Evolutionary conservation across 1,139 yeast genomes (phyloP), one percentile per base, ranked within the genome.

Genomic region (Hyphopichia fennica): DNA sequence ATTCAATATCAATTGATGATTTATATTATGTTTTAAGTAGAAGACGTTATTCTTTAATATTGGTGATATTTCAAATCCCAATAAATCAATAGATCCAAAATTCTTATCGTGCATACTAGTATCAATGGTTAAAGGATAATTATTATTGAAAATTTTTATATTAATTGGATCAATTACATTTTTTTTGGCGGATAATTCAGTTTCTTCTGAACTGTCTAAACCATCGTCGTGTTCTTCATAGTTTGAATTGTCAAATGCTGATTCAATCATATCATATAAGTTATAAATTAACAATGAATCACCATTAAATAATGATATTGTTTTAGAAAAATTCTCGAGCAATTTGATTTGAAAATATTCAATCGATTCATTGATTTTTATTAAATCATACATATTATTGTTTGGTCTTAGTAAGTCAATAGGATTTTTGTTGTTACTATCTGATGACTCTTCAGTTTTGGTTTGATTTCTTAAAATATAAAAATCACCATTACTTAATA

Each of bases 401-500:
- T 59, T 52, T 37, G 47, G 44, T 34, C 43, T 50, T 35, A 54
- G 39, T 14, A 50, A 51, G 37, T 48, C 46, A 23, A 50, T 51
- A 2, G 62, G 51, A 20, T 44, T 49, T 42, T 44, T 14, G 9
- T 8, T n/a, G 20, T 32, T 32, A 10, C 17, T 20, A 19, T 19
- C 16, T 11, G 35, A 3, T 3, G 25, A 4, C 9, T 33, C 25
- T 4, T n/a, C 36, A 33, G 35, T 41, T n/a, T 39, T 25, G 11
- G 44, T 27, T 37, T 68, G 70, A 43, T 66, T 69, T 36, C 66
- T 69, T 43, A 73, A 56, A 6, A 72, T 48, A 48, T 54, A 69
- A 16, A 72, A 58, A 23, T 71, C 77, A 2, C 79, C 79, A 11
- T 65, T 62, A 32, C 52, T 54, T 31, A 69, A 50, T 36, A 72